Evolutionary conservation across 495 filamentous ascomycete genomes (phyloP), one percentile per base, ranked within the genome.

Genomic region (Paragyromitra xinjiangensis): DNA sequence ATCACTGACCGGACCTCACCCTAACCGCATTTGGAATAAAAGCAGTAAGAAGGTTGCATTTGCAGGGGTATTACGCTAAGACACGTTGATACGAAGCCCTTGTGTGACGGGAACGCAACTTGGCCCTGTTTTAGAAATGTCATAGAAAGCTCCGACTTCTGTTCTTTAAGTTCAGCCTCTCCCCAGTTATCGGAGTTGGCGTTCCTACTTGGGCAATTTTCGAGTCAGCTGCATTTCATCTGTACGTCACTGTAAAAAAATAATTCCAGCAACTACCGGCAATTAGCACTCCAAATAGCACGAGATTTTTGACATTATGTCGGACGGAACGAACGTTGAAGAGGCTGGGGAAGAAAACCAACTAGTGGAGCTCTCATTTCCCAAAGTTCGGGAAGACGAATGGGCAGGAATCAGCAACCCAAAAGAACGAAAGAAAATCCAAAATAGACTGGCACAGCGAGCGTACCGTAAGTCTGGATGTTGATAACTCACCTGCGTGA

Each of bases 361-460:
- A 26, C 50, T 40, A 16, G 29, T 53, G 53, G 67, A 71, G 37
- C 26, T 62, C 39, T 6, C 42, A 12, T 40, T 34, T 22, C 61
- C 39, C 12, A 56, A 14, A 24, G 12, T 40, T 0, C 48, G 12
- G 11, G 51, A 24, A 11, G 71, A 77, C 66, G 61, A 77, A 9
- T 77, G 74, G 64, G 26, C 71, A 55, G 61, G 64, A 22, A 50
- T 74, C 14, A 76, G 63, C 40, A 71, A 72, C 22, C 40, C 59
- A 9, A 68, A 56, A 58, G 76, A 82, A 56, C 51, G 80, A 55
- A 80, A 78, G 67, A 82, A 64, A 48, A 75, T 82, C 62, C 80
- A 82, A 44, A 82, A 82, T 56, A 72, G 80, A 5, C 19, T 82
- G 29, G 80, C 80, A 0, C 80, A 82, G 50, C 69, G 80, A 65